Evolutionary conservation across 2,329 filamentous ascomycete genomes (phyloP), one percentile per base, ranked within the genome.

Genomic region (Trichoderma atroviride): DNA sequence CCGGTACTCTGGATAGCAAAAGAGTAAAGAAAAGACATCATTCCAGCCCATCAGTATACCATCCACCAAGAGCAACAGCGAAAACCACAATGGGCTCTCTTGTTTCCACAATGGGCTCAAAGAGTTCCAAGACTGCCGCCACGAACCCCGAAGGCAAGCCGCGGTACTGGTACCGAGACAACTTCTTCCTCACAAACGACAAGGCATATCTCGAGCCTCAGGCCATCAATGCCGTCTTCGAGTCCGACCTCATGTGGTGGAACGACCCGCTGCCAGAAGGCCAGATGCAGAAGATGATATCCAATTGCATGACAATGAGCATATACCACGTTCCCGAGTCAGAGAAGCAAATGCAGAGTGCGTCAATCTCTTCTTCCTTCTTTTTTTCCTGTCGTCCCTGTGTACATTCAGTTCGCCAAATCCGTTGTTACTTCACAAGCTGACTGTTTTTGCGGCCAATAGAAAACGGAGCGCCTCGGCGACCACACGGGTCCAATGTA

Each of bases 131-230:
- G 55, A 22, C 64, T 31, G 6, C 47, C n/a, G 43, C 60, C 14
- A 37, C 43, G n/a, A 71, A 74, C 69, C 72, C 75, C n/a, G 79
- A 80, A 68, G 79, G 77, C 70, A 70, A 71, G 55, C 75, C 78
- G 31, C 76, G 75, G 70, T 83, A 80, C 70, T 88, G 86, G 86
- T 83, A 83, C 72, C 81, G 82, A 55, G 83, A 84, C 72, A 81
- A 83, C 68, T 90, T 87, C 77, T 79, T 89, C 73, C 81, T 90
- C 77, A 91, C 88, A 33, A 90, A 88, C 47, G 85, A 91, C 74
- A 84, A 83, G 35, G 75, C 79, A 11, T 84, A 87, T 64, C 78
- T 91, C 70, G 84, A 89, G 64, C 78, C 86, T 29, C 76, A 82
- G 43, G 83, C 83, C 40, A 80, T 91, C 73, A 87, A 87, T 74